Percentiles rank a stretch among this genome's conserved stretches.
These are phyloP conservation scores for Cnidoscolus chayamansa DNA, from an alignment of 441 rosid species.

Conservation along the genomic window DNA sequence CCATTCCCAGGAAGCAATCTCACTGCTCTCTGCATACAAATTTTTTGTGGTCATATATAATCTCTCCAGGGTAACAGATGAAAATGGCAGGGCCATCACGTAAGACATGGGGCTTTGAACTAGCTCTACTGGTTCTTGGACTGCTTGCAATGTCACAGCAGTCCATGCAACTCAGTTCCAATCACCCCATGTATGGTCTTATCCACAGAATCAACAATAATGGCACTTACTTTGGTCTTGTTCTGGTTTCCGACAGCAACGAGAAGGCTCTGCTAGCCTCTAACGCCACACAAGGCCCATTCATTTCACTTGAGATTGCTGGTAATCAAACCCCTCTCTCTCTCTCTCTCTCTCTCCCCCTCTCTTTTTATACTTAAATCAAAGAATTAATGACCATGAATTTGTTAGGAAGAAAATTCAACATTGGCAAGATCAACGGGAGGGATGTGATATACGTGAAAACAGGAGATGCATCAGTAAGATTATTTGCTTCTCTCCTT, in stretches of 20 bases:
- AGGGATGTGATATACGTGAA: background rate
- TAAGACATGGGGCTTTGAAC: background rate
- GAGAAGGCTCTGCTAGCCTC: background rate
- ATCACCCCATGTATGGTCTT: background rate
- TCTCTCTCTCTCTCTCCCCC: too few relatives aligned
- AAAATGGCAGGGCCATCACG: too few relatives aligned
- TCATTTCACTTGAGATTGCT: background rate
- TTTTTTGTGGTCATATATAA: background rate
- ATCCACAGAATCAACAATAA: background rate
- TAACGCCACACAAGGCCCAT: too few relatives aligned
- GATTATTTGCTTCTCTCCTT: background rate
- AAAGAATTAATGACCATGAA: too few relatives aligned
- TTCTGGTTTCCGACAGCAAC: background rate
- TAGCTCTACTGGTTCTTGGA: conserved; percentile 13
- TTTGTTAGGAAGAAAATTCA: conserved; percentile 2
- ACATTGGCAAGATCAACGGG: background rate
- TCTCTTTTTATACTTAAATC: too few relatives aligned
- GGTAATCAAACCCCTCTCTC: background rate
- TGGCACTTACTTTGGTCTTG: background rate
- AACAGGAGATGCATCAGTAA: background rate
- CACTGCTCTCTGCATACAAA: too few relatives aligned
- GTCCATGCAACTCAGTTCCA: conserved; percentile 2
- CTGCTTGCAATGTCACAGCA: conserved; percentile 14
- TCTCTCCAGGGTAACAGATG: too few relatives aligned
- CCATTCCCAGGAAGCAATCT: too few relatives aligned